phyloP scores from a whole-genome alignment of 2,329 filamentous ascomycete species.

The Tympanopsis confertula region DNA sequence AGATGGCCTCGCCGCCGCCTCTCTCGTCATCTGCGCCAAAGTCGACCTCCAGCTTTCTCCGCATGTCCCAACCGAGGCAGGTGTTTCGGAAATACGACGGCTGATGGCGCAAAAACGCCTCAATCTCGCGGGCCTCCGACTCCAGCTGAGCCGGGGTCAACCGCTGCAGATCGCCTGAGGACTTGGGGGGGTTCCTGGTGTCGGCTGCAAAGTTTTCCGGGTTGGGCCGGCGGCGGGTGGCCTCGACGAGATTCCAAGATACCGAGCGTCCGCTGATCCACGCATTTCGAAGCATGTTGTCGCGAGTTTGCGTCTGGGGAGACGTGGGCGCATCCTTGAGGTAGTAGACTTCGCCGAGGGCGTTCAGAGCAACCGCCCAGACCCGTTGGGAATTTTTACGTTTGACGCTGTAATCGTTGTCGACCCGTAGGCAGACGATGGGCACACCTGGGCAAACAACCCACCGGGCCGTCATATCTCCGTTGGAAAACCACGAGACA shows the following conservation, averaged over 20 bases:
- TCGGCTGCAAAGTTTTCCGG: too few relatives aligned
- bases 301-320: slow-evolving; percentile 30
- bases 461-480: slow-evolving; percentile 80
- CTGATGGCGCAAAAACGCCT: slow-evolving; percentile 59
- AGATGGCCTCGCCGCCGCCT: slow-evolving; percentile 65
- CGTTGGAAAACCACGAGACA: slow-evolving; percentile 53
- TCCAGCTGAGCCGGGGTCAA: slow-evolving; percentile 58
- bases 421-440: slow-evolving; percentile 71
- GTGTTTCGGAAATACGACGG: slow-evolving; percentile 68
- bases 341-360: slow-evolving; percentile 83
- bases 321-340: slow-evolving; percentile 59
- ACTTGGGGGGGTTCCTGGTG: neutral
- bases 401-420: slow-evolving; percentile 67
- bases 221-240: slow-evolving; percentile 58
- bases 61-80: slow-evolving; percentile 88
- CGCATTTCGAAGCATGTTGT: slow-evolving; percentile 52
- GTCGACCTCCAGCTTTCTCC: slow-evolving; percentile 71
- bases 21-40: slow-evolving; percentile 70
- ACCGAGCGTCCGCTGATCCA: slow-evolving; percentile 72
- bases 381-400: slow-evolving; percentile 60
- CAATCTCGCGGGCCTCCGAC: slow-evolving; percentile 72
- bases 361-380: slow-evolving; percentile 87
- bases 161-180: too few relatives aligned
- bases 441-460: slow-evolving; percentile 84
- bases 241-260: slow-evolving; percentile 71